phyloP scores from a whole-genome alignment of 2,329 filamentous ascomycete genomes.

The Claviceps sorghi region DNA sequence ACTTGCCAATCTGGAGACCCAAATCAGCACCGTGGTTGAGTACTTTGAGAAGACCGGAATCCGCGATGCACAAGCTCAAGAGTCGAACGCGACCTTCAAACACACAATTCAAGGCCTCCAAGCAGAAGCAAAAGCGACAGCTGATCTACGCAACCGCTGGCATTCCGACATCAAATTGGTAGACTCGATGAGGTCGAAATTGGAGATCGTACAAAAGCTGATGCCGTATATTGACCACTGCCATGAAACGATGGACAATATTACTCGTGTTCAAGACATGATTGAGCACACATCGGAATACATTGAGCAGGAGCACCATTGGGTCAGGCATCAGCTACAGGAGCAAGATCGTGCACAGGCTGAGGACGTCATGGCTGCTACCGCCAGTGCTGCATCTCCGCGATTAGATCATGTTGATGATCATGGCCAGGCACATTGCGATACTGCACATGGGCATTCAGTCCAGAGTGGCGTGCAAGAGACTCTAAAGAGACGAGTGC shows the following conservation, averaged over 20 bases:
- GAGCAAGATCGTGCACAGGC: background rate
- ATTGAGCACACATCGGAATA: constrained; percentile 17
- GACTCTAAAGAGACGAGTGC: constrained; percentile 1
- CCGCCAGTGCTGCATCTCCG: background rate
- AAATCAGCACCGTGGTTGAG: constrained; percentile 10
- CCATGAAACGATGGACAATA: constrained; percentile 13
- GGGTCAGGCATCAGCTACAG: constrained; percentile 15
- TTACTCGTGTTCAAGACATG: constrained; percentile 14
- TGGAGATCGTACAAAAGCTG: constrained; percentile 12
- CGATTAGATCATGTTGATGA: background rate
- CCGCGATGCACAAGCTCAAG: background rate
- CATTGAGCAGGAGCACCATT: constrained; percentile 14
- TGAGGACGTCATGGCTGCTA: background rate
- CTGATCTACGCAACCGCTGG: constrained; percentile 14
- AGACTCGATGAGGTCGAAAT: constrained; percentile 11
- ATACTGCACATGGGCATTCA: background rate
- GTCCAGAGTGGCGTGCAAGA: background rate
- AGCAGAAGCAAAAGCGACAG: constrained; percentile 8
- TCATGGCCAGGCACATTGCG: background rate
- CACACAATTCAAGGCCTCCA: constrained; percentile 12
- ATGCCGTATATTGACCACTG: constrained; percentile 13
- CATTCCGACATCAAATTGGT: constrained; percentile 15
- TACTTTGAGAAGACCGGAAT: constrained; percentile 5
- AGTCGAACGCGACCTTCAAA: constrained; percentile 4
- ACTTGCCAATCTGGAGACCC: constrained; percentile 8